These are phyloP conservation scores for Medicago truncatula DNA, from an alignment of 306 rosid genomes.

Conservation along the genomic window DNA sequence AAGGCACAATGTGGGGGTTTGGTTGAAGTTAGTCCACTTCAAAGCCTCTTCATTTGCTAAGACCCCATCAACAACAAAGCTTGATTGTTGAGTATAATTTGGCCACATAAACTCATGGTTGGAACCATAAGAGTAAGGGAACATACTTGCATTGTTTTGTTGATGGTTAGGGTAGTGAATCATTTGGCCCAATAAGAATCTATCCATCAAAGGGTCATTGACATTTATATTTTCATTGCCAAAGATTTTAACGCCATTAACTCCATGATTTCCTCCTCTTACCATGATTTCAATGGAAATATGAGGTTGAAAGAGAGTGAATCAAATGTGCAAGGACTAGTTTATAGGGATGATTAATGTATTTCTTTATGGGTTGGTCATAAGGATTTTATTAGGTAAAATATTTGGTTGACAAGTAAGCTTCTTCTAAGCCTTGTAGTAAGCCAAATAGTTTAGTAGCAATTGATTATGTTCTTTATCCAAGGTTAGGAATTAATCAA, in stretches of 20 bases:
- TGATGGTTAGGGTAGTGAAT: conserved; percentile 13
- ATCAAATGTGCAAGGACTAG: conserved; percentile 35
- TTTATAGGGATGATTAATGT: conserved; percentile 3
- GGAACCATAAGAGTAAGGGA: conserved; percentile 37
- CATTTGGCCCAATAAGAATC: neutral
- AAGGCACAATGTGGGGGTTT: conserved; percentile 28
- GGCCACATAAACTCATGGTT: conserved; percentile 19
- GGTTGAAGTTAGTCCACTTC: conserved; percentile 41
- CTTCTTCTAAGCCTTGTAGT: conserved; percentile 52
- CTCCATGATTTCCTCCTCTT: conserved; percentile 21
- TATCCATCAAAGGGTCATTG: conserved; percentile 10
- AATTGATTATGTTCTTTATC: conserved; percentile 43
- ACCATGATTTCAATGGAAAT: conserved; percentile 44
- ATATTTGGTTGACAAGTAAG: conserved; percentile 41
- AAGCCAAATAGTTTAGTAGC: conserved; percentile 50
- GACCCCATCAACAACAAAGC: conserved; percentile 31
- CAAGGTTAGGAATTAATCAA: conserved; percentile 44
- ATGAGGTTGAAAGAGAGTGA: neutral
- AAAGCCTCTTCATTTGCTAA: conserved; percentile 40
- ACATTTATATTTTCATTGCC: conserved; percentile 27
- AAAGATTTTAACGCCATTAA: conserved; percentile 26
- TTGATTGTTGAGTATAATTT: conserved; percentile 22
- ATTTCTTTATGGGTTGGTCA: conserved; percentile 13
- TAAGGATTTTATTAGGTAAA: conserved; percentile 23
- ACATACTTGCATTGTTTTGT: conserved; percentile 22